Conservation (phyloP, 306 rosid genomes). For the Fagus sylvatica region DNA sequence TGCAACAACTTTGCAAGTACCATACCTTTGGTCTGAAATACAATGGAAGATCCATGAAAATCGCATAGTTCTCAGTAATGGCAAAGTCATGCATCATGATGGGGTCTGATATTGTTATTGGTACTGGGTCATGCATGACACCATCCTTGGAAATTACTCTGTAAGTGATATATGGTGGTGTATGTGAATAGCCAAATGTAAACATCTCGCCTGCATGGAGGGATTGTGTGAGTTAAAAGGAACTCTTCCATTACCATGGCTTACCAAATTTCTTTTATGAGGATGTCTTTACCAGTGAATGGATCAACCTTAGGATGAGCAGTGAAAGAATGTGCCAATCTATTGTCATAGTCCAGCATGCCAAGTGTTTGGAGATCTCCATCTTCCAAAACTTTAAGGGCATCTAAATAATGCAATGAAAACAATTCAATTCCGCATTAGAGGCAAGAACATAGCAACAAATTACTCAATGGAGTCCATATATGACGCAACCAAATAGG, state of each 20-base stretch:
- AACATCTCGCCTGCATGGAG: conserved; percentile 92
- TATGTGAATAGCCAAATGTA: conserved; percentile 85
- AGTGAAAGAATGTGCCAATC: conserved; percentile 84
- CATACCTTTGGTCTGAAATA: no score
- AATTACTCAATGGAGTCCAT: neutral
- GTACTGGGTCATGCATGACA: conserved; percentile 86
- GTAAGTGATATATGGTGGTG: conserved; percentile 86
- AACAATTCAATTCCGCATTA: conserved; percentile 23
- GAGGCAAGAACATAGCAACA: no score
- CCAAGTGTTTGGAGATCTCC: conserved; percentile 97
- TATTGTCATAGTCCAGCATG: conserved; percentile 88
- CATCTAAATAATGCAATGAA: conserved; percentile 54
- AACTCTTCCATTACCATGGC: conserved; percentile 16
- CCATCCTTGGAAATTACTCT: conserved; percentile 92
- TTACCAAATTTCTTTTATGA: conserved; percentile 18
- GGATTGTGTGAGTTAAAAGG: conserved; percentile 21
- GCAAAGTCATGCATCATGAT: conserved; percentile 90
- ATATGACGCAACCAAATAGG: neutral
- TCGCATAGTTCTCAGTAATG: no score
- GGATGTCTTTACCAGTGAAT: conserved; percentile 66
- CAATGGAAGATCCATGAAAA: no score
- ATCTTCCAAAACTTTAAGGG: conserved; percentile 87
- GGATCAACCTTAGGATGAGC: conserved; percentile 99
- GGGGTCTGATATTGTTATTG: conserved; percentile 81
- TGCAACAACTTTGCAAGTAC: no score